A percentile compares a stretch with the other conserved stretches of the same genome.
These are phyloP conservation scores for Typha latifolia DNA, from an alignment of 176 grass and related monocot species.

Conservation along the genomic window DNA sequence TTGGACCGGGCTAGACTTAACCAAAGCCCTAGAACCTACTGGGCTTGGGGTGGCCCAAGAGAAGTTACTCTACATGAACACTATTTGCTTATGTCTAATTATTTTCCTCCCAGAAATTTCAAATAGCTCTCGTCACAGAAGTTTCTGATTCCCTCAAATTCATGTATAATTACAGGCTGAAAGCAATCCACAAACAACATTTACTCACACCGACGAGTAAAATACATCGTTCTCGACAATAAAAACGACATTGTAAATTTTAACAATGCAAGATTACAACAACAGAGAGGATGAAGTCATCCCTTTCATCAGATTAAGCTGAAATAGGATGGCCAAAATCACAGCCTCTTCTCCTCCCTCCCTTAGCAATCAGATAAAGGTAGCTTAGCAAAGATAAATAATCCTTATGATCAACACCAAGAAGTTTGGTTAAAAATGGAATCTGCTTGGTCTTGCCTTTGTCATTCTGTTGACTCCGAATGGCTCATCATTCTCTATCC, in stretches of 20 bases:
- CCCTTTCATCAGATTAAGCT: neutral
- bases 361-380: no score
- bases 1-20: no score
- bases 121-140: neutral
- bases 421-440: neutral
- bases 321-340: neutral
- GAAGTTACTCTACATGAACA: no score
- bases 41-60: no score
- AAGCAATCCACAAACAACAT: no score
- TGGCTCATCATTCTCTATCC: conserved; percentile 7
- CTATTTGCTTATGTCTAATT: no score
- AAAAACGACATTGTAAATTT: neutral
- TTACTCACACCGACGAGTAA: no score
- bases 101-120: neutral
- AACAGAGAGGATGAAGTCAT: neutral
- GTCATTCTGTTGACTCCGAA: neutral
- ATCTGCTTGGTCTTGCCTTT: conserved; percentile 1
- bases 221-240: neutral
- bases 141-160: neutral
- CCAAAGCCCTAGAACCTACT: no score
- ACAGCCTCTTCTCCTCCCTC: no score
- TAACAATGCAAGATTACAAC: neutral
- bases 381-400: no score
- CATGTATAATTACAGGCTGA: neutral
- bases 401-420: no score